Evolutionary conservation across 371 early-diverging fungal species (phyloP), one percentile per base, ranked within the genome.

Genomic region (Mucor circinelloides): DNA sequence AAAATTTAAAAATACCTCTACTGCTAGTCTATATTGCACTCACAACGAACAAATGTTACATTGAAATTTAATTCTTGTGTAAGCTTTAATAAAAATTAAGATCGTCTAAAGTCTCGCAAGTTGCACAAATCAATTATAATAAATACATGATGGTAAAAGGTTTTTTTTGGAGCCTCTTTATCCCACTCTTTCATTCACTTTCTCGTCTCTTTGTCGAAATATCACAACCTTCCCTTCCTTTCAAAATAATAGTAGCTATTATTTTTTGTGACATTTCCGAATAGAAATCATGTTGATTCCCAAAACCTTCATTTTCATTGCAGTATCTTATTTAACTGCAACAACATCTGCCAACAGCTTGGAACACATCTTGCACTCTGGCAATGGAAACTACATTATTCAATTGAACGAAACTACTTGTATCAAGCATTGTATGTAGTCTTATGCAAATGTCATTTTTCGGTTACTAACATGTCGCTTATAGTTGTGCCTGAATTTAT

Each of bases 331-430:
- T 27, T 15, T 67, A 7, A 52, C 48, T 32, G 60, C 60, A 40
- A 55, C 40, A 17, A 23, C 67, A 32, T 54, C 63, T 44, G 68
- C 54, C 40, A 40, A 32, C 56, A 63, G 62, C 44, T 21, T 69
- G 19, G 64, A 59, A 30, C 32, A 44, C 8, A 32, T 60, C 55
- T 55, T 52, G 40, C n/a, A 44, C 38, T 6, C 50, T 46, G 74
- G 70, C 32, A 71, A 71, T 32, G 71, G 75, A 28, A 78, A 78
- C 31, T 78, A 71, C 57, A 78, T 78, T 38, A 64, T 78, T 25
- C 78, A 75, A 64, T 54, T 78, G 38, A 73, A 64, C 23, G 58
- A 64, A 17, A 55, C 61, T 2, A 64, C 69, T 30, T 67, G 70
- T 52, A 68, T 78, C 58, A 73, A 78, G 50, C 67, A 70, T 23